Evolutionary conservation across 2,329 filamentous ascomycete genomes (phyloP).

Genomic region (Aureobasidium melanogenum): DNA sequence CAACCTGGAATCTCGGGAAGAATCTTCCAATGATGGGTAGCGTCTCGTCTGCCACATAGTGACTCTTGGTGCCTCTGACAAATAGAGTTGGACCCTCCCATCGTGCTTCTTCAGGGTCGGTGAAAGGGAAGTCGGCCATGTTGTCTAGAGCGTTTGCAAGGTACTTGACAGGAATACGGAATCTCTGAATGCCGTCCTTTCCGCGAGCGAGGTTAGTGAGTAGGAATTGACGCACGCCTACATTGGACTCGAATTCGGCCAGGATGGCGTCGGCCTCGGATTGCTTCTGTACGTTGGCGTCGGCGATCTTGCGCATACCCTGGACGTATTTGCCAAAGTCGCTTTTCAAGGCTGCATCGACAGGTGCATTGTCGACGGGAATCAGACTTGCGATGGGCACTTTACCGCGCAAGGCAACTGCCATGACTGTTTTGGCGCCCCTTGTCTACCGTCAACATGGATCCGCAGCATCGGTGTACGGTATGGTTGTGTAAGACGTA

Average conservation of each 20-base stretch:
- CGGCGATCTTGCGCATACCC: slow-evolving; percentile 76
- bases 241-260: slow-evolving; percentile 60
- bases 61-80: slow-evolving; percentile 65
- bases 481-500: slow-evolving; percentile 26
- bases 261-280: slow-evolving; percentile 75
- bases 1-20: slow-evolving; percentile 67
- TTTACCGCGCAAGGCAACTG: slow-evolving; percentile 65
- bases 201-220: slow-evolving; percentile 69
- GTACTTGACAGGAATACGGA: slow-evolving; percentile 68
- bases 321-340: slow-evolving; percentile 73
- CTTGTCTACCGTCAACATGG: slow-evolving; percentile 29
- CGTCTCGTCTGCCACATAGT: slow-evolving; percentile 72
- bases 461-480: neutral
- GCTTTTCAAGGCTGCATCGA: slow-evolving; percentile 65
- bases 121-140: slow-evolving; percentile 85
- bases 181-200: slow-evolving; percentile 51
- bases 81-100: slow-evolving; percentile 77
- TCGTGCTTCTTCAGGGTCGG: slow-evolving; percentile 54
- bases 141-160: slow-evolving; percentile 60
- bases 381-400: slow-evolving; percentile 61
- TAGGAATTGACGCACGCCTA: slow-evolving; percentile 81
- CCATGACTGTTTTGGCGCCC: slow-evolving; percentile 88
- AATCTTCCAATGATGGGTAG: slow-evolving; percentile 72
- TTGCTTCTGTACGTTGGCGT: slow-evolving; percentile 56
- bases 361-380: slow-evolving; percentile 84